Base-by-base conservation (phyloP, 768 basidiomycete genomes). In the Hericium erinaceus region DNA sequence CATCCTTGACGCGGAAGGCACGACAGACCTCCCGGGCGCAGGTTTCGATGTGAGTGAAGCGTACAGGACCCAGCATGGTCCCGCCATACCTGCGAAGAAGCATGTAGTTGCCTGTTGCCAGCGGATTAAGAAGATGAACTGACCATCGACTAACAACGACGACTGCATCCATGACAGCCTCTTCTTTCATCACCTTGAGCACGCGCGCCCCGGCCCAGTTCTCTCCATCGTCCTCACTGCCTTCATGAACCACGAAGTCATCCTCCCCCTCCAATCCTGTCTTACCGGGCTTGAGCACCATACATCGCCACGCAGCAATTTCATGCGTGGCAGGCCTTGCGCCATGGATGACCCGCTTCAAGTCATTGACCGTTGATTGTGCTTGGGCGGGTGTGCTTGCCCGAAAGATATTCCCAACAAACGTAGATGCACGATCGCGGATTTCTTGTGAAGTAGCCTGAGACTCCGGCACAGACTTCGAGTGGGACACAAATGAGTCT, bases 121-220 rank as follows among this genome's bases (percentile, higher is more conserved):
- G 48, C 26, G 46, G 37, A 16, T 38, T 2, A 10, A 28, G 49
- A 41, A 20, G 33, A 52, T 20, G 57, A 70, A 66, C 74, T 61
- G 67, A 90, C 88, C 90, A 89, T 57, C 91, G 80, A 69, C 81
- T 85, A 40, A 92, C 86, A 59, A 92, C 76, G 11, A 92, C 84
- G 3, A 87, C 86, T 9, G 85, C 88, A 67, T 93, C 91, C 26
- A 92, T 76, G 16, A 84, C 76, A 1, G 81, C 84, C 60, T 82
- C 77, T n/a, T 74, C 72, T 64, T 82, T 77, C 85, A 94, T 87
- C 12, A 82, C 79, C 61, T 77, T 81, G 61, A 88, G 67, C 28
- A 89, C 74, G 59, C 76, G 78, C 15, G 72, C 75, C 26, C 86
- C 85, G 28, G 80, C 89, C 77, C 82, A 86, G 61, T 79, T 79